Evolutionary conservation across 768 basidiomycete species (phyloP), one percentile per base, ranked within the genome.

Genomic region (Nidularia pulvinata): DNA sequence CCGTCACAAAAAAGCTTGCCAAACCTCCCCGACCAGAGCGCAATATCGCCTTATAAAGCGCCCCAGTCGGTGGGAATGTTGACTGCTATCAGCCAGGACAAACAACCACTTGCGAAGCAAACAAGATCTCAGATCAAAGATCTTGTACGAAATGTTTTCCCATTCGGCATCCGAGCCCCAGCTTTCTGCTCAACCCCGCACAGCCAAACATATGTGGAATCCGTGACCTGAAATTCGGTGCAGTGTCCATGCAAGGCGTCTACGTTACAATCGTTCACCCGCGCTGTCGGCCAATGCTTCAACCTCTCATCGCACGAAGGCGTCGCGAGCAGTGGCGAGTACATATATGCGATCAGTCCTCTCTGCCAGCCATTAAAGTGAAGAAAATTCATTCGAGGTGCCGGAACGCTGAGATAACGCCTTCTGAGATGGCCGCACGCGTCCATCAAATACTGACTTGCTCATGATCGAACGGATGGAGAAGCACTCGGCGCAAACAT

Each of bases 41-140:
- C 57, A 57, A 57, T 62, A 44, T 53, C 50, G 16, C 61, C 61
- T 59, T 64, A 54, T 62, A 49, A 46, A 58, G 62, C 45, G 48
- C 51, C 48, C 37, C 37, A 16, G 37, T 50, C 7, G 14, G 57
- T 62, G 60, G 50, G 61, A 58, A 54, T 49, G 13, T 49, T 48
- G 50, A 46, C 47, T 51, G 39, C 48, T 57, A 52, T 55, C 54
- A 53, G 11, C 32, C 33, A 49, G 48, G 42, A 34, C 16, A 33
- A 30, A 58, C 54, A 58, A 46, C 11, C 9, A 46, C 45, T 19
- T 25, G 45, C 22, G 19, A 46, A 53, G 39, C 35, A 55, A 34
- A 16, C 48, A 53, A 51, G 55, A 61, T 64, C 55, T 57, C 46
- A 57, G 57, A 59, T 61, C 52, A 49, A 46, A 58, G 48, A 48